Base-by-base conservation (phyloP, 306 rosid genomes). In the Carpinus fangiana region DNA sequence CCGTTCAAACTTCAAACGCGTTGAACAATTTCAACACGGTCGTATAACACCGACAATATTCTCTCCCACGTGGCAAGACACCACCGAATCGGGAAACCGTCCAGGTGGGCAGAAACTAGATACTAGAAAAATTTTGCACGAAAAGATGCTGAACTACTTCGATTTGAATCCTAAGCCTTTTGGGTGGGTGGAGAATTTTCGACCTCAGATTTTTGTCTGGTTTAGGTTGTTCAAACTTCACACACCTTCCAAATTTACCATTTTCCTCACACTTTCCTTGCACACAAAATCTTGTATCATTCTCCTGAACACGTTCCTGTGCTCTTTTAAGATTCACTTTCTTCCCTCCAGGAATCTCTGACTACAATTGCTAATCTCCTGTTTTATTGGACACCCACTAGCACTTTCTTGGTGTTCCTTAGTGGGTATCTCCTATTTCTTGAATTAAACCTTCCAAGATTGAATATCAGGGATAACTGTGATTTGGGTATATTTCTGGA, bases 131-230 rank as follows among this genome's bases (percentile, higher is more conserved):
- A 70, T 8, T 5, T 8, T 70, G 48, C 64, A 20, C 54, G 26
- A 3, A 60, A 48, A 55, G 73, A 80, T 76, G 61, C 82, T 43
- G 68, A 38, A 38, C 6, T 4, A 81, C 48, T 70, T 76, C 60
- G 78, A 80, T 81, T 80, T 76, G 85, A 73, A 82, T 84, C 86
- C 61, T 55, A 43, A 34, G 20, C 73, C 47, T 76, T 64, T 43
- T 66, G 68, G 66, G 68, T 66, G 62, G 66, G 68, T 82, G 80
- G 86, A 73, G 47, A 74, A 85, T 41, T 89, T 84, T 81, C 73
- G 86, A 73, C 96, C 98, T 89, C 90, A 92, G 46, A 71, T 48
- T 68, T 74, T 86, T 86, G 68, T 87, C 78, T 82, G 90, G 93
- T 89, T 62, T 73, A 83, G 78, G 45, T 88, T 67, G 23, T 67